phyloP scores from a whole-genome alignment of 805 yeast species.

The Blastobotrys attinorum region DNA sequence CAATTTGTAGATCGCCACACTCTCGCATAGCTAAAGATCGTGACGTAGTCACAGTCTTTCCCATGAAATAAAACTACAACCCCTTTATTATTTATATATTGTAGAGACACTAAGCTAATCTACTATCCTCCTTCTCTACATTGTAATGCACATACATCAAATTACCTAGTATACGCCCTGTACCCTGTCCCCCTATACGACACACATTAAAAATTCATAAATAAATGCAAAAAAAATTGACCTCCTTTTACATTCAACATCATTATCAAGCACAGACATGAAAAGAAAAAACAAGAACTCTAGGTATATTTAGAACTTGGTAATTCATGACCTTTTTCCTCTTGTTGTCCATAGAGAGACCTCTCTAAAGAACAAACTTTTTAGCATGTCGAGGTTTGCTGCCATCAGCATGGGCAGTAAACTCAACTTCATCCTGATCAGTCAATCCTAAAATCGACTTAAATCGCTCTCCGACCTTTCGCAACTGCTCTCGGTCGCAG shows the following conservation, averaged over 20 bases:
- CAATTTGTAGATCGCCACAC: too few relatives aligned
- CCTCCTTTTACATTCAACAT: too few relatives aligned
- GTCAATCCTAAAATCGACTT: conserved; percentile 74
- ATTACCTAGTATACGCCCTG: neutral
- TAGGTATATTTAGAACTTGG: too few relatives aligned
- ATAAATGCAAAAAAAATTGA: too few relatives aligned
- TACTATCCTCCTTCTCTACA: neutral
- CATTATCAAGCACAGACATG: neutral
- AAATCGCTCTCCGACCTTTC: conserved; percentile 79
- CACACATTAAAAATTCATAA: neutral
- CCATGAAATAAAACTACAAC: neutral
- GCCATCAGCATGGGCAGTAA: conserved; percentile 49
- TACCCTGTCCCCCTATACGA: neutral
- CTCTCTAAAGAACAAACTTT: neutral
- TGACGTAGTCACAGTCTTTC: too few relatives aligned
- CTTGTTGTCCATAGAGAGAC: neutral
- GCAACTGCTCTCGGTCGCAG: conserved; percentile 49
- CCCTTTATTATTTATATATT: neutral
- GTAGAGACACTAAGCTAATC: too few relatives aligned
- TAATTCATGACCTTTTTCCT: too few relatives aligned
- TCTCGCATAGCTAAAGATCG: too few relatives aligned
- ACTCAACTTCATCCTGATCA: conserved; percentile 73
- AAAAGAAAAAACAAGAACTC: neutral
- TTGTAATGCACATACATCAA: too few relatives aligned
- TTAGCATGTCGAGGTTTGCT: neutral